These are phyloP conservation scores for Seiridium cupressi DNA, from an alignment of 2,329 filamentous ascomycete genomes.

Conservation along the genomic window DNA sequence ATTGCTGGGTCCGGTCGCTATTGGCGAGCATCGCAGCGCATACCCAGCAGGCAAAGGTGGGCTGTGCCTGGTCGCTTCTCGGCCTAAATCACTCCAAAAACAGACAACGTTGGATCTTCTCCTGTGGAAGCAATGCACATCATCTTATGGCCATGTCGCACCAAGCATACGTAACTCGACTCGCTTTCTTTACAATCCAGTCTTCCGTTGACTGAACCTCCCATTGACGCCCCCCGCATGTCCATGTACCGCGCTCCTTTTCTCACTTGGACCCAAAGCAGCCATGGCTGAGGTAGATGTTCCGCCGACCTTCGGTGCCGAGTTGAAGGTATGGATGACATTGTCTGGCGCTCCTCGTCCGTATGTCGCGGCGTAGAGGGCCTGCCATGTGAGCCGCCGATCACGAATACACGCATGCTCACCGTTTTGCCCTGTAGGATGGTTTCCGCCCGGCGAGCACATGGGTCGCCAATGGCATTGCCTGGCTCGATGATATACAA, in stretches of 20 bases:
- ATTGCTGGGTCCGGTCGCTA: neutral
- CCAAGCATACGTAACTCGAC: conserved; percentile 8
- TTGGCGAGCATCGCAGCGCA: neutral
- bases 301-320: conserved; percentile 84
- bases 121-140: neutral
- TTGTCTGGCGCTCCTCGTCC: no score
- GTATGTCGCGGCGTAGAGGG: no score
- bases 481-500: conserved; percentile 95
- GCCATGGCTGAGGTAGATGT: conserved; percentile 80
- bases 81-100: conserved; percentile 4
- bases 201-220: conserved; percentile 4
- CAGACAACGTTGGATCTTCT: neutral
- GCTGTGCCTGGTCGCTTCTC: conserved; percentile 9
- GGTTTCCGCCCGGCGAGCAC: conserved; percentile 92
- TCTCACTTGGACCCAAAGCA: conserved; percentile 15
- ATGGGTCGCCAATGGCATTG: conserved; percentile 87
- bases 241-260: conserved; percentile 10
- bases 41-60: neutral
- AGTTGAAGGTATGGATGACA: conserved; percentile 71
- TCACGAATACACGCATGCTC: neutral
- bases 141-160: conserved; percentile 19
- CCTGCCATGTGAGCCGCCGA: no score
- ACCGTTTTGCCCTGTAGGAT: conserved; percentile 58
- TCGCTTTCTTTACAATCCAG: neutral
- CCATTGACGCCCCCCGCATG: conserved; percentile 8